A percentile compares a stretch with the other conserved stretches of the same genome.
Conservation (phyloP, 2,329 filamentous ascomycete species). For the Diaporthe capsici region DNA sequence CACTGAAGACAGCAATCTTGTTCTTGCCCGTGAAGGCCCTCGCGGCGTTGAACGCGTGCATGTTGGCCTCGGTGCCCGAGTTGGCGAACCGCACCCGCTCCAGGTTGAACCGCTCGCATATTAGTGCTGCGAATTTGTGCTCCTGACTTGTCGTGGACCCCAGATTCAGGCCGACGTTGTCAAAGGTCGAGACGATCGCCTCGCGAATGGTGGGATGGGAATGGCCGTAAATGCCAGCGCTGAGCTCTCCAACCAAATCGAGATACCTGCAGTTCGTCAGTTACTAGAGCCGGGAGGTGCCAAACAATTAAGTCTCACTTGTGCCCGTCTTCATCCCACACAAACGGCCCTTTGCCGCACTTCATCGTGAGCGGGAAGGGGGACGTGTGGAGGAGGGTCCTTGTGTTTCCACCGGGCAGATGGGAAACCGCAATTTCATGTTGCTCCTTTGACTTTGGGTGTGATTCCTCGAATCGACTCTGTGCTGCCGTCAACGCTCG, state of each 20-base stretch:
- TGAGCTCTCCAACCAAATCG: constrained; percentile 75
- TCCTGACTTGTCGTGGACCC: constrained; percentile 68
- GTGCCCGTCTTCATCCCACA: constrained; percentile 59
- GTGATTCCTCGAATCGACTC: not conserved
- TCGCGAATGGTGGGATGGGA: constrained; percentile 67
- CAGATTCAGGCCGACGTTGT: constrained; percentile 65
- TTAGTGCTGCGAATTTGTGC: constrained; percentile 61
- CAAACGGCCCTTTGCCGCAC: constrained; percentile 52
- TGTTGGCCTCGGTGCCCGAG: constrained; percentile 76
- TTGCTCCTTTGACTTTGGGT: not conserved
- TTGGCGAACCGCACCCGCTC: constrained; percentile 74
- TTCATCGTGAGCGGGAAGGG: constrained; percentile 61
- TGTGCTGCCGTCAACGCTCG: constrained; percentile 2
- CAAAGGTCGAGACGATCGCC: constrained; percentile 61
- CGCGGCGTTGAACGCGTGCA: constrained; percentile 70
- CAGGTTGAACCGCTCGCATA: constrained; percentile 68
- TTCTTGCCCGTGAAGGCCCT: constrained; percentile 59
- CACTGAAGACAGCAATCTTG: constrained; percentile 65
- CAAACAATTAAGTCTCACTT: constrained; percentile 43
- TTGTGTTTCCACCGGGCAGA: constrained; percentile 50
- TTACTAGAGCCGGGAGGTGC: accelerated
- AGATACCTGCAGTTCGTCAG: constrained; percentile 58
- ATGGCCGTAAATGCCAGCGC: constrained; percentile 77
- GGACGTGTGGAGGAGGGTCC: constrained; percentile 51
- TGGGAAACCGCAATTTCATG: constrained; percentile 12